Evolutionary conservation across 495 filamentous ascomycete genomes (phyloP).

Genomic region (Trichoderma orchidacearum): DNA sequence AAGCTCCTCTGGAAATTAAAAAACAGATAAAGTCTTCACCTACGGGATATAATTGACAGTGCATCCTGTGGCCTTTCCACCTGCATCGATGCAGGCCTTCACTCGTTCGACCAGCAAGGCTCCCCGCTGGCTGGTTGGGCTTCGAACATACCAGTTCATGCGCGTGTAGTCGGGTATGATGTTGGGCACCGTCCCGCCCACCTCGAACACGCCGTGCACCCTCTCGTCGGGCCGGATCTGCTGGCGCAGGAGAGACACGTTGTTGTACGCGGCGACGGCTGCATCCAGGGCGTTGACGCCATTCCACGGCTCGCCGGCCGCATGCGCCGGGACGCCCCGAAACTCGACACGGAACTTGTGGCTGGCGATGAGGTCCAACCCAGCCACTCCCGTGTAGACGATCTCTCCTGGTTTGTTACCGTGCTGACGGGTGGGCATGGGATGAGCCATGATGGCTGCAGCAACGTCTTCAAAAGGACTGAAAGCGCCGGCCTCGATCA

Average conservation of each 20-base stretch:
- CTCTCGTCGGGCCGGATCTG: conserved; percentile 32
- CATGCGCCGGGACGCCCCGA: conserved; percentile 37
- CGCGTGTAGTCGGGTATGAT: conserved; percentile 40
- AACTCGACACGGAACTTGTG: conserved; percentile 32
- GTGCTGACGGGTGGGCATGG: conserved; percentile 21
- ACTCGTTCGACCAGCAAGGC: conserved; percentile 34
- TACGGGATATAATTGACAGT: conserved; percentile 19
- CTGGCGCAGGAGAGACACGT: conserved; percentile 46
- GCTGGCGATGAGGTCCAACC: conserved; percentile 33
- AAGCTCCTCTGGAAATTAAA: conserved; percentile 11
- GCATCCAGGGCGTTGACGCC: conserved; percentile 54
- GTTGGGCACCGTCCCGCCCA: conserved; percentile 17
- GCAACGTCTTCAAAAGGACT: conserved; percentile 16
- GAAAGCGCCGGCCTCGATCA: conserved; percentile 38
- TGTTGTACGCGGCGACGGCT: conserved; percentile 46
- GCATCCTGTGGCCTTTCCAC: conserved; percentile 42
- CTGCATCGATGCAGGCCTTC: conserved; percentile 41
- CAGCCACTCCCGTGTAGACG: conserved; percentile 3
- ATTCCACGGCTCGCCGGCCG: conserved; percentile 50
- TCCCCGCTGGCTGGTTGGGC: conserved; percentile 25
- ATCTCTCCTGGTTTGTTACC: conserved; percentile 3
- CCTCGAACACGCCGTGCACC: conserved; percentile 15
- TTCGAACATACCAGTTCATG: conserved; percentile 44
- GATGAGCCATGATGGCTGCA: conserved; percentile 42
- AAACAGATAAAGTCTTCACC: background rate